Evolutionary conservation across 352 stramenopile species (phyloP).

Genomic region (Globisporangium uncinulatum): DNA sequence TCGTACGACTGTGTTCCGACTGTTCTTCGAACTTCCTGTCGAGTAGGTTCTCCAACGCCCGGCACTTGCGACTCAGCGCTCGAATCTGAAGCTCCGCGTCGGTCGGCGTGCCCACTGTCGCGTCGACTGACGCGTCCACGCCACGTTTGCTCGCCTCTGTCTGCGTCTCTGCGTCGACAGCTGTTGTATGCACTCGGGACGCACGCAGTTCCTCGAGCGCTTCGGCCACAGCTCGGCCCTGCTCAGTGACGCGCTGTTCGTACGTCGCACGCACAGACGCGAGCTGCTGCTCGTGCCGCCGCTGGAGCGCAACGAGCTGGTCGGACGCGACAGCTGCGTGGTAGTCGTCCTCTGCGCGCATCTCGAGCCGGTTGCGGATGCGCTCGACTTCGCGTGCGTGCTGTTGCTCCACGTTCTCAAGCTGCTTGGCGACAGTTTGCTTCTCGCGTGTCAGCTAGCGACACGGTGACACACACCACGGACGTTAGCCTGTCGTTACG

Average conservation of each 20-base stretch:
- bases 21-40: conserved; percentile 57
- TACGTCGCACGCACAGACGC: conserved; percentile 15
- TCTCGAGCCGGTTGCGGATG: conserved; percentile 6
- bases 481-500: no score
- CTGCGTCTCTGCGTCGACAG: conserved; percentile 12
- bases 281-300: conserved; percentile 15
- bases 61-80: conserved; percentile 41
- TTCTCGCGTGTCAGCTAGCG: conserved; percentile 7
- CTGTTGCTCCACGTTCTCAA: background rate
- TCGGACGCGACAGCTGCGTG: conserved; percentile 13
- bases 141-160: conserved; percentile 9
- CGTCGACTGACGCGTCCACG: no score
- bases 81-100: conserved; percentile 23
- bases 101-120: background rate
- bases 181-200: background rate
- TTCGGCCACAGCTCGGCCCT: conserved; percentile 15
- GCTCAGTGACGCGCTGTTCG: conserved; percentile 18
- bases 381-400: conserved; percentile 3
- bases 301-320: conserved; percentile 11
- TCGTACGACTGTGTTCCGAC: conserved; percentile 13
- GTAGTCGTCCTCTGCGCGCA: conserved; percentile 9
- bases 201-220: conserved; percentile 5
- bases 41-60: conserved; percentile 43
- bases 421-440: background rate
- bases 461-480: background rate